phyloP scores from a whole-genome alignment of 164 flowering plant genomes.

The Santalum album region DNA sequence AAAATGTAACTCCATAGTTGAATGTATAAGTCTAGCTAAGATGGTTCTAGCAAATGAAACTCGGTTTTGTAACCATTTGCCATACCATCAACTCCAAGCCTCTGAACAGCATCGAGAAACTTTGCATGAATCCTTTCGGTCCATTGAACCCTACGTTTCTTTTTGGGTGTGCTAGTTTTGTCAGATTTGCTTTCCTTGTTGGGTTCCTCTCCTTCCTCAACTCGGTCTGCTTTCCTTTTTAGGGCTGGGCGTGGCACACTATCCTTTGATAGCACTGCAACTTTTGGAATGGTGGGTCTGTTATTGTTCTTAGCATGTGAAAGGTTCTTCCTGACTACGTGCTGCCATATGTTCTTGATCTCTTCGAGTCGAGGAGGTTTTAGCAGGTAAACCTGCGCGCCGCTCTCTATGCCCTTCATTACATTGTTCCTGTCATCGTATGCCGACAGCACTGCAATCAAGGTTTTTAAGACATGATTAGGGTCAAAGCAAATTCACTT shows the following conservation, averaged over 20 bases:
- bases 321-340: constrained; percentile 26
- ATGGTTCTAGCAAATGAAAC: constrained; percentile 16
- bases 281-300: too few relatives aligned
- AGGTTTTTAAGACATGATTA: too few relatives aligned
- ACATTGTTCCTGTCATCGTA: constrained; percentile 15
- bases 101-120: constrained; percentile 20
- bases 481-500: too few relatives aligned
- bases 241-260: not conserved
- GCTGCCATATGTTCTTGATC: constrained; percentile 40
- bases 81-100: constrained; percentile 10
- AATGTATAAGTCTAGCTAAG: not conserved
- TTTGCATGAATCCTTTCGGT: constrained; percentile 14
- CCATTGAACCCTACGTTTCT: constrained; percentile 26
- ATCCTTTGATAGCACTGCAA: too few relatives aligned
- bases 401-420: constrained; percentile 31
- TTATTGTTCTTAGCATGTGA: too few relatives aligned
- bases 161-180: constrained; percentile 7
- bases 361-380: constrained; percentile 27
- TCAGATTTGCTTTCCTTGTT: not conserved
- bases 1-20: not conserved
- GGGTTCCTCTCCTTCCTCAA: not conserved
- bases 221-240: too few relatives aligned
- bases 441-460: constrained; percentile 35
- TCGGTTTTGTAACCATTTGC: too few relatives aligned
- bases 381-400: constrained; percentile 31